These are phyloP conservation scores for Coprinopsis sp. DNA, from an alignment of 768 basidiomycete genomes.

Conservation along the genomic window DNA sequence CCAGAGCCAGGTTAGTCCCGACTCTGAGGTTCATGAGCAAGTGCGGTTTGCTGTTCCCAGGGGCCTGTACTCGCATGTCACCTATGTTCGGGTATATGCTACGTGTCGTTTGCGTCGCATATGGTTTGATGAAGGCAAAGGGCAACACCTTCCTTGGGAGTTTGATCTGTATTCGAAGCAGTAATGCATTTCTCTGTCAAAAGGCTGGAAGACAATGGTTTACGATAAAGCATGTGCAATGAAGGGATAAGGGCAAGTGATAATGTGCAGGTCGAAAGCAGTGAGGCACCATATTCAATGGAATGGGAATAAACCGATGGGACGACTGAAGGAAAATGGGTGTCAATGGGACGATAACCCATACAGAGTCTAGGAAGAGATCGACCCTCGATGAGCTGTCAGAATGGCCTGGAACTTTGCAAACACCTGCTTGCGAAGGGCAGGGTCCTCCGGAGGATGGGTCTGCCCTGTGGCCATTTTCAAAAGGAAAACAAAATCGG, in stretches of 20 bases:
- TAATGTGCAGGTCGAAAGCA: no score
- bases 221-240: no score
- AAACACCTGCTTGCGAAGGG: conserved; percentile 50
- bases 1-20: neutral
- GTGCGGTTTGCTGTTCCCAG: conserved; percentile 33
- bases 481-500: conserved; percentile 83
- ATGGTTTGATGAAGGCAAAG: conserved; percentile 60
- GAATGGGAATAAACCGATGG: no score
- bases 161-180: conserved; percentile 53
- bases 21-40: neutral
- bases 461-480: conserved; percentile 52
- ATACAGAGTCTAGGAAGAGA: no score
- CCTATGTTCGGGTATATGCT: conserved; percentile 74
- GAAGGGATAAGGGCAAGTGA: no score
- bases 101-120: conserved; percentile 72
- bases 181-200: no score
- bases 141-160: conserved; percentile 65
- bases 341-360: neutral
- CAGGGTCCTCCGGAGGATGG: conserved; percentile 49
- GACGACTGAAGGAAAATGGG: neutral
- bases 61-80: conserved; percentile 58
- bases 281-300: no score
- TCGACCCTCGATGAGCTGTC: neutral
- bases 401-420: conserved; percentile 41
- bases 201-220: no score